These are phyloP conservation scores for Paramarasmius palmivorus DNA, from an alignment of 1,284 basidiomycete genomes.

Conservation along the genomic window DNA sequence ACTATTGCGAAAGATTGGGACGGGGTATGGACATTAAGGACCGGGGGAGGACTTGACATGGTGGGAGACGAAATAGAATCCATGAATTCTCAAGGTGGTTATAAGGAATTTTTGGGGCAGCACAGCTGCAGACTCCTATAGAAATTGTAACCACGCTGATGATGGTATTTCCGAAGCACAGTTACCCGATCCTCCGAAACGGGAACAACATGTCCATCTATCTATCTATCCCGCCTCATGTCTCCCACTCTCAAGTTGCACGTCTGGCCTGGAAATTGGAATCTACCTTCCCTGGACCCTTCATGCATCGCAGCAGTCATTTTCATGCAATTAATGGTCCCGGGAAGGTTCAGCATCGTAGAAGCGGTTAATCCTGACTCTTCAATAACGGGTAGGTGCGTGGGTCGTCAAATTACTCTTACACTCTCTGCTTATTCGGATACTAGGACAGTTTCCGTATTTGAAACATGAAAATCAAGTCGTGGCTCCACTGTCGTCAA, in stretches of 20 bases:
- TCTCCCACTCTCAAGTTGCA: slow-evolving; percentile 40
- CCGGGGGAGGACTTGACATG: slow-evolving; percentile 28
- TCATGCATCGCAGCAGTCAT: slow-evolving; percentile 63
- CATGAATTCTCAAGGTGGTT: too few species aligned
- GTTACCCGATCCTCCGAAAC: too few species aligned
- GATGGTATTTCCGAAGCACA: too few species aligned
- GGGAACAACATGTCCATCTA: too few species aligned
- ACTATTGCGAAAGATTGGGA: slow-evolving; percentile 68
- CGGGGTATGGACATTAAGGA: slow-evolving; percentile 76
- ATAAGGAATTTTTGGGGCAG: too few species aligned
- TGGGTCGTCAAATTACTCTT: slow-evolving; percentile 14
- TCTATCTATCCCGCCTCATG: too few species aligned
- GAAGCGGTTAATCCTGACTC: slow-evolving; percentile 59
- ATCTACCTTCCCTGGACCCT: slow-evolving; percentile 65
- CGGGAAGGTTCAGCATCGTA: slow-evolving; percentile 59
- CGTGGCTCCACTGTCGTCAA: slow-evolving; percentile 56
- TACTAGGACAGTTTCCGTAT: slow-evolving; percentile 70
- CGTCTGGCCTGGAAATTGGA: slow-evolving; percentile 70
- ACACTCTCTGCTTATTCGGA: neutral
- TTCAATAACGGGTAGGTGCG: slow-evolving; percentile 72
- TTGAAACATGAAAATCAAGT: slow-evolving; percentile 55
- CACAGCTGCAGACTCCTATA: too few species aligned
- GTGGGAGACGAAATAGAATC: neutral
- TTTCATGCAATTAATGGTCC: slow-evolving; percentile 65
- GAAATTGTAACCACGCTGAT: too few species aligned